Evolutionary conservation across 2,329 filamentous ascomycete species (phyloP).

Genomic region (Neopestalotiopsis sp.): DNA sequence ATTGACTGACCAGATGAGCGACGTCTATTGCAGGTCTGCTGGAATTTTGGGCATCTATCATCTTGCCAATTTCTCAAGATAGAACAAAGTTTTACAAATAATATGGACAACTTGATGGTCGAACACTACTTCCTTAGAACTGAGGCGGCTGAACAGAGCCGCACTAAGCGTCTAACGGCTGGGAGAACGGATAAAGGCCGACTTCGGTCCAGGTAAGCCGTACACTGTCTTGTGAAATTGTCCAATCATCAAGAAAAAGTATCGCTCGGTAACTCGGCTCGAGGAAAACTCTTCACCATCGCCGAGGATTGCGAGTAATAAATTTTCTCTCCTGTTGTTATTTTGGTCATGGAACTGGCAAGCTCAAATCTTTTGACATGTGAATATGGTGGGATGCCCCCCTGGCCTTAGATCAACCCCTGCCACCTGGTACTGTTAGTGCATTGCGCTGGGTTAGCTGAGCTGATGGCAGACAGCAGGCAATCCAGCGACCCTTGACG

Average conservation of each 20-base stretch:
- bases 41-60: too few relatives aligned
- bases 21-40: too few relatives aligned
- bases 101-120: background rate
- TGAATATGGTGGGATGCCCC: slow-evolving; percentile 5
- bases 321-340: background rate
- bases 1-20: too few relatives aligned
- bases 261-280: background rate
- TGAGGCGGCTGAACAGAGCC: background rate
- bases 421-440: background rate
- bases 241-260: background rate
- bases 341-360: background rate
- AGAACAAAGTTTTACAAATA: background rate
- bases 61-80: background rate
- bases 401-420: background rate
- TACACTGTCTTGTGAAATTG: background rate
- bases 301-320: background rate
- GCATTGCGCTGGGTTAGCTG: background rate
- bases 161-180: background rate
- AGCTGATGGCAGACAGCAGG: background rate
- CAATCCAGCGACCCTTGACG: slow-evolving; percentile 1
- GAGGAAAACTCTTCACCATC: background rate
- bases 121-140: background rate
- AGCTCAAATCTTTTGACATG: slow-evolving; percentile 6
- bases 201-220: background rate
- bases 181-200: background rate